These are phyloP conservation scores for Quercus suber DNA, from an alignment of 306 rosid genomes.

Conservation along the genomic window DNA sequence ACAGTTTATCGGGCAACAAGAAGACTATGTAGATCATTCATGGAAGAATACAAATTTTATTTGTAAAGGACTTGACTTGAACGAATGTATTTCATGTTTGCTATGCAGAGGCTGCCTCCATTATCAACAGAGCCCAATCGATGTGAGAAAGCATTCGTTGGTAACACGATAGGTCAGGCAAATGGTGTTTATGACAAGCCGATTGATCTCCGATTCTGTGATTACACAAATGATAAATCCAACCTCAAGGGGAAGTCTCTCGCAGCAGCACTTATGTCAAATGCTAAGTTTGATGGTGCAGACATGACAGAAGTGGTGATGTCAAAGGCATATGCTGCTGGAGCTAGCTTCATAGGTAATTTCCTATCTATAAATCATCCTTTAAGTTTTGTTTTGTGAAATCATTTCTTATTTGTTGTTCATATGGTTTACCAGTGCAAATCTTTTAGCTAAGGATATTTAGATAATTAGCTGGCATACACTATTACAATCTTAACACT, in stretches of 20 bases:
- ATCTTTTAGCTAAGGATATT: not conserved
- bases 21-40: not conserved
- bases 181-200: constrained; percentile 95
- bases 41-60: constrained; percentile 6
- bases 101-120: constrained; percentile 87
- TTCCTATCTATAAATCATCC: not conserved
- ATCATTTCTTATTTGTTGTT: not conserved
- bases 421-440: not conserved
- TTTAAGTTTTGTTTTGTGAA: not conserved
- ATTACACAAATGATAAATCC: constrained; percentile 71
- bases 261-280: constrained; percentile 94
- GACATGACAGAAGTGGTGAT: constrained; percentile 95
- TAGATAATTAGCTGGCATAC: not conserved
- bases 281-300: constrained; percentile 95
- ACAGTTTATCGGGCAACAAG: not conserved
- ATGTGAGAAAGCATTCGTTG: constrained; percentile 84
- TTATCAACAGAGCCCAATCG: constrained; percentile 84
- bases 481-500: no score
- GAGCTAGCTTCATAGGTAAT: constrained; percentile 88
- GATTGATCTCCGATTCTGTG: constrained; percentile 87
- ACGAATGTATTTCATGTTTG: constrained; percentile 7
- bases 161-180: constrained; percentile 95
- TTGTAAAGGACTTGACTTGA: constrained; percentile 5
- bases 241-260: constrained; percentile 89
- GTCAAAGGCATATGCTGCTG: constrained; percentile 95